Evolutionary conservation across 768 basidiomycete species (phyloP), one percentile per base, ranked within the genome.

Genomic region (Pisolithus albus): DNA sequence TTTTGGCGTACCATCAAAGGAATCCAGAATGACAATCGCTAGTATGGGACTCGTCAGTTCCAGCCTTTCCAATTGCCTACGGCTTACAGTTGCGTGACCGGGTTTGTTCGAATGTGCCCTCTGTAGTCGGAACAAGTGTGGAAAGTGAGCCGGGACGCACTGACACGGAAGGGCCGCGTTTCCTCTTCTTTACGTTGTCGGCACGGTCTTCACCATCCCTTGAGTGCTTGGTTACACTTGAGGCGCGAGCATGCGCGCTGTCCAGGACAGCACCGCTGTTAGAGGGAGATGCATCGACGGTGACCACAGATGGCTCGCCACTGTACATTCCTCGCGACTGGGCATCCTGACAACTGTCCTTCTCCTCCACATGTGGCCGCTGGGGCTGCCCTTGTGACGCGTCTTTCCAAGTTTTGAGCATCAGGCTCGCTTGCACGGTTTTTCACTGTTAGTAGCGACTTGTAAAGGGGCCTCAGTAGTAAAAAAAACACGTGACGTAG

Each of bases 271-370:
- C 51, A 49, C 50, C 51, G 46, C 52, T 48, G 5, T 34, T 34
- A 49, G 54, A 52, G 52, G 54, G 45, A 36, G 48, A 47, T 58
- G 57, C 53, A 46, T 50, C 55, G 52, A 51, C 52, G 47, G 55
- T 30, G 57, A 48, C 62, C 56, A 55, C 52, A 56, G 59, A 49
- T 59, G 70, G 55, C 46, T 50, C 50, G 51, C 58, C 57, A 54
- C 56, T 56, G 56, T 59, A 58, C 53, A 57, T 52, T 63, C 61
- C 66, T 64, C 61, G 62, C 61, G 52, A 58, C 55, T 55, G 58
- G 56, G 55, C 43, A 52, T 64, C 66, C 54, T 59, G 61, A 55
- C 54, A 53, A 39, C 49, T 46, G 40, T 10, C 26, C 24, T 37
- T 47, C 18, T 28, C 41, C 23, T 30, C 40, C 24, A 47, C n/a